Evolutionary conservation across 352 stramenopile genomes (phyloP).

Genomic region (Globisporangium recalcitrans): DNA sequence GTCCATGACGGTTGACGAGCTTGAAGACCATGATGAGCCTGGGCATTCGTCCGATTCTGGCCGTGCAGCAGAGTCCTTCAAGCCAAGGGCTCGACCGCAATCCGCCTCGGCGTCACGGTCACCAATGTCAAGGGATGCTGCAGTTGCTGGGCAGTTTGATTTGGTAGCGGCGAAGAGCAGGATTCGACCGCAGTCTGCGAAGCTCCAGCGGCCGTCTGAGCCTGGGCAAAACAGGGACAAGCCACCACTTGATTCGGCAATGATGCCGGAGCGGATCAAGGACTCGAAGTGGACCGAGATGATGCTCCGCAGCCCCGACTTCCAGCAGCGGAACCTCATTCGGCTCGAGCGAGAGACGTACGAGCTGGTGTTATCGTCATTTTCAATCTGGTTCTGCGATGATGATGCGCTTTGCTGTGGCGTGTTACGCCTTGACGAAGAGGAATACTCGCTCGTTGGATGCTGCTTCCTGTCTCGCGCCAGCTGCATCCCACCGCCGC

Average conservation of each 20-base stretch:
- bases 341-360: conserved; percentile 42
- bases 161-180: background rate
- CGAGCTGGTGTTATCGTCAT: too few relatives aligned
- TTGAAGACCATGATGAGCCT: conserved; percentile 11
- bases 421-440: too few relatives aligned
- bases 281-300: conserved; percentile 43
- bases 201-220: background rate
- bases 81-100: conserved; percentile 21
- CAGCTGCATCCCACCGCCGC: too few relatives aligned
- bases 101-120: conserved; percentile 22
- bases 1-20: background rate
- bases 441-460: too few relatives aligned
- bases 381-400: too few relatives aligned
- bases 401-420: too few relatives aligned
- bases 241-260: background rate
- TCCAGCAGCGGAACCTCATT: conserved; percentile 30
- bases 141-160: background rate
- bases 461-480: too few relatives aligned
- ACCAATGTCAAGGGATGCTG: background rate
- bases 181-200: conserved; percentile 16
- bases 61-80: background rate
- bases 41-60: background rate
- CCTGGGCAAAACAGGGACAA: background rate
- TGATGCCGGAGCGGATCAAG: conserved; percentile 10
- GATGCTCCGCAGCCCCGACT: conserved; percentile 29